Conservation (phyloP, 495 filamentous ascomycete genomes). For the Penicillium chermesinum region DNA sequence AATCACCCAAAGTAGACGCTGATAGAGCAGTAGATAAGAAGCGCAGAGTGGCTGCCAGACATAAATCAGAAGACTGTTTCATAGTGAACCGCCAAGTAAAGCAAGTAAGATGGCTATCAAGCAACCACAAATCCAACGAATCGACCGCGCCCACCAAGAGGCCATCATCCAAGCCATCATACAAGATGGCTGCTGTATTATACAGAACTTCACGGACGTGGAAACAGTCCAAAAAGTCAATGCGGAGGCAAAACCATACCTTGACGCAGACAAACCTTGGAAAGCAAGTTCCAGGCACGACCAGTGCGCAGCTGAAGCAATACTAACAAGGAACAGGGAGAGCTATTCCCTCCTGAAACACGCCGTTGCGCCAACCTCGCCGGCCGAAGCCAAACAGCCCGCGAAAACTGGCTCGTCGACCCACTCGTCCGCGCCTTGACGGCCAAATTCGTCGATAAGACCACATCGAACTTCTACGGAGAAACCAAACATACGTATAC, state of each 20-base stretch:
- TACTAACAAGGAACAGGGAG: conserved; percentile 10
- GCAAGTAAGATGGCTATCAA: background rate
- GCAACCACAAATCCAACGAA: conserved; percentile 1
- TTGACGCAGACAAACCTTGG: conserved; percentile 14
- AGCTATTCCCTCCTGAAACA: conserved; percentile 22
- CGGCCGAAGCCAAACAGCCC: conserved; percentile 14
- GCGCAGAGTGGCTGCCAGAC: background rate
- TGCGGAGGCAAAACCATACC: conserved; percentile 3
- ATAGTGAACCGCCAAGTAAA: background rate
- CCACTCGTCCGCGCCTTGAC: conserved; percentile 14
- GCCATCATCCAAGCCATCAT: conserved; percentile 3
- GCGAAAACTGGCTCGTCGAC: conserved; percentile 17
- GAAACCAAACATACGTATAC: conserved; percentile 14
- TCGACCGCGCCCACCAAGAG: background rate
- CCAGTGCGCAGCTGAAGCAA: too few relatives aligned
- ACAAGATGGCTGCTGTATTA: conserved; percentile 17
- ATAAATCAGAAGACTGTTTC: background rate
- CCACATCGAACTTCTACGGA: conserved; percentile 15
- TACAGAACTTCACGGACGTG: conserved; percentile 17
- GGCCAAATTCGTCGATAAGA: conserved; percentile 14
- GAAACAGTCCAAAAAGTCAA: background rate
- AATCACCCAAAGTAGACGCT: too few relatives aligned
- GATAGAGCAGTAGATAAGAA: too few relatives aligned
- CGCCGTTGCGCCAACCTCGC: conserved; percentile 16
- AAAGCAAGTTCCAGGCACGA: too few relatives aligned